These are phyloP conservation scores for Dictyophora rubrovolvata DNA, from an alignment of 768 basidiomycete genomes.

Conservation along the genomic window DNA sequence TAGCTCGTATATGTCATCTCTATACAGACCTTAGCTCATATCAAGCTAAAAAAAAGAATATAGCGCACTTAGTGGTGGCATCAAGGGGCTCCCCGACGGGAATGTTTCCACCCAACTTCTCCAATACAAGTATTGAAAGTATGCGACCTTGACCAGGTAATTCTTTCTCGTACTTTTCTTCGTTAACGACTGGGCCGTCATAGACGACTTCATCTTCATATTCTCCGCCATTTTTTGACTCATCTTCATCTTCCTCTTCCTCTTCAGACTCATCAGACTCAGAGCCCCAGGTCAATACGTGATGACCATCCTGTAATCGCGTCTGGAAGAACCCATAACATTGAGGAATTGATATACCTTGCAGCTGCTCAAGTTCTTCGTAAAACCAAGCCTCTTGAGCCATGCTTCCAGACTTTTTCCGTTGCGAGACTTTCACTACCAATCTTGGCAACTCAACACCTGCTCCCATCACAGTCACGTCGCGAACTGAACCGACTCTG, in stretches of 20 bases:
- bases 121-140: background rate
- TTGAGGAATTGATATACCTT: slow-evolving; percentile 8
- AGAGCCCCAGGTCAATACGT: background rate
- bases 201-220: background rate
- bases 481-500: background rate
- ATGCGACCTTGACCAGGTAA: background rate
- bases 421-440: background rate
- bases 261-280: background rate
- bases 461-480: background rate
- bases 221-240: no score
- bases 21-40: no score
- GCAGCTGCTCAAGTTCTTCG: slow-evolving; percentile 12
- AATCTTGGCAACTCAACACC: background rate
- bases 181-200: background rate
- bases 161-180: background rate
- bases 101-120: background rate
- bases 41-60: no score
- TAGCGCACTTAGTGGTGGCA: background rate
- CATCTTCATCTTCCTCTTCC: no score
- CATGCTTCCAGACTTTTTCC: background rate
- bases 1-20: background rate
- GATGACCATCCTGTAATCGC: background rate
- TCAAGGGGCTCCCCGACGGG: background rate
- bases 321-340: slow-evolving; percentile 11
- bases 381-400: slow-evolving; percentile 13